Conservation (phyloP, 2,329 filamentous ascomycete species). For the Epichloe brachyelytri region DNA sequence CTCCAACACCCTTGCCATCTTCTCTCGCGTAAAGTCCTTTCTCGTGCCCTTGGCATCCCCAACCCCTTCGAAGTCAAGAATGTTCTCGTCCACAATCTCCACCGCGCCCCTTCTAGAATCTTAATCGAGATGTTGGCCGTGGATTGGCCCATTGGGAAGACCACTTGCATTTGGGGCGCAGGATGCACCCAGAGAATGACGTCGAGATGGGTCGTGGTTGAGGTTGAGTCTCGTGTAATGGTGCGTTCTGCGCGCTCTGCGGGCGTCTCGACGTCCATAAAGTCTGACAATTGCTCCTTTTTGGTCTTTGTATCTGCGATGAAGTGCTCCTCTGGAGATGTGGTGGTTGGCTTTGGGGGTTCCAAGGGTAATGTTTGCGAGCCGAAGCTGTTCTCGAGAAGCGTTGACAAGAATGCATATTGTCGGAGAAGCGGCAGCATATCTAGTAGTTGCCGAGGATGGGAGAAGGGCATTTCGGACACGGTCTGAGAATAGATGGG, state of each 20-base stretch:
- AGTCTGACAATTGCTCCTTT: constrained; percentile 20
- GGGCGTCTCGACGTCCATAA: constrained; percentile 12
- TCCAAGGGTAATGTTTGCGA: constrained; percentile 13
- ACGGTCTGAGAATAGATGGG: constrained; percentile 57
- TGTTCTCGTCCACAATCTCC: constrained; percentile 44
- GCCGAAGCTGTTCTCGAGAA: constrained; percentile 51
- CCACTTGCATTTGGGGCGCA: constrained; percentile 35
- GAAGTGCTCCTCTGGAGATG: not conserved
- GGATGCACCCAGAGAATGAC: constrained; percentile 40
- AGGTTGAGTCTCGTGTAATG: not conserved
- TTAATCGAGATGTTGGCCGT: constrained; percentile 44
- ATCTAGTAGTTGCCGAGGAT: constrained; percentile 62
- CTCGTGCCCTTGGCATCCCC: constrained; percentile 17
- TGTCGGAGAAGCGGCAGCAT: constrained; percentile 65
- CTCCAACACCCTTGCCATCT: constrained; percentile 34
- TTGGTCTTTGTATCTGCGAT: constrained; percentile 12
- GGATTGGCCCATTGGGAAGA: constrained; percentile 36
- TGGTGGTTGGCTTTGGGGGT: not conserved
- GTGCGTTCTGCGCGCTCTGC: not conserved
- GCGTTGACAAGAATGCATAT: constrained; percentile 55
- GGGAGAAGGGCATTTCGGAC: constrained; percentile 59
- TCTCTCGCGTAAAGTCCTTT: constrained; percentile 26
- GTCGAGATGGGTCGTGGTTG: constrained; percentile 26
- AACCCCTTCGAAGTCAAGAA: constrained; percentile 14
- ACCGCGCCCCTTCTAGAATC: constrained; percentile 48